Evolutionary conservation across 2,329 filamentous ascomycete genomes (phyloP).

Genomic region (Fusarium haematococcum): DNA sequence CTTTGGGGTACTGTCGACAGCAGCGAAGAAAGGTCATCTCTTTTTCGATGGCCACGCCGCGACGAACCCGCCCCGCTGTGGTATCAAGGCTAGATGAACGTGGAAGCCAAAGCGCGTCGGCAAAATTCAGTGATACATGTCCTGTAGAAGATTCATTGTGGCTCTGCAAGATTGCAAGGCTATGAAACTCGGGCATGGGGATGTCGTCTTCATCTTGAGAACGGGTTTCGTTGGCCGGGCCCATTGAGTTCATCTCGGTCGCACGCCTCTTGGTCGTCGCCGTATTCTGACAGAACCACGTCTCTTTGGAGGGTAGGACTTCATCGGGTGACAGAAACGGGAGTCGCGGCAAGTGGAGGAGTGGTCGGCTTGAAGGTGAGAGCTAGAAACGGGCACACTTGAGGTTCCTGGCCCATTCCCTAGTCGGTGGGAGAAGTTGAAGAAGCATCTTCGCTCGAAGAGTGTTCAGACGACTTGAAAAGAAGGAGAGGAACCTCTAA

Average conservation of each 20-base stretch:
- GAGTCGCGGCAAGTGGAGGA: not conserved
- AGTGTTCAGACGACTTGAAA: not conserved
- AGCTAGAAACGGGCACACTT: not conserved
- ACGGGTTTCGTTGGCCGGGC: conserved; percentile 24
- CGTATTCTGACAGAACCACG: conserved; percentile 30
- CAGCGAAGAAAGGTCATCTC: conserved; percentile 29
- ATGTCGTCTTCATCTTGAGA: conserved; percentile 29
- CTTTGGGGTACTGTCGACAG: conserved; percentile 40
- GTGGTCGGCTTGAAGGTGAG: not conserved
- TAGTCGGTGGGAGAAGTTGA: not conserved
- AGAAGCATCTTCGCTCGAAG: not conserved
- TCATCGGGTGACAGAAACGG: not conserved
- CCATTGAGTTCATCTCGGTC: conserved; percentile 32
- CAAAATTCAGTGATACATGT: conserved; percentile 15
- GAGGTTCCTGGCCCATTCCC: not conserved
- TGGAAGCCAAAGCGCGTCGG: conserved; percentile 26
- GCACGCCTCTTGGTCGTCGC: conserved; percentile 15
- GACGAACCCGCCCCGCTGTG: conserved; percentile 31
- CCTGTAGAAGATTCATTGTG: conserved; percentile 20
- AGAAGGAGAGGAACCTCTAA: not conserved
- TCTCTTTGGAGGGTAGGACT: not conserved
- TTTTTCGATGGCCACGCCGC: conserved; percentile 34
- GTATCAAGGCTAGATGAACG: conserved; percentile 29
- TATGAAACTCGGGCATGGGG: conserved; percentile 32
- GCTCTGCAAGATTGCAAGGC: conserved; percentile 16